These are phyloP conservation scores for Lachnellula cervina DNA, from an alignment of 2,329 filamentous ascomycete genomes.

Conservation along the genomic window DNA sequence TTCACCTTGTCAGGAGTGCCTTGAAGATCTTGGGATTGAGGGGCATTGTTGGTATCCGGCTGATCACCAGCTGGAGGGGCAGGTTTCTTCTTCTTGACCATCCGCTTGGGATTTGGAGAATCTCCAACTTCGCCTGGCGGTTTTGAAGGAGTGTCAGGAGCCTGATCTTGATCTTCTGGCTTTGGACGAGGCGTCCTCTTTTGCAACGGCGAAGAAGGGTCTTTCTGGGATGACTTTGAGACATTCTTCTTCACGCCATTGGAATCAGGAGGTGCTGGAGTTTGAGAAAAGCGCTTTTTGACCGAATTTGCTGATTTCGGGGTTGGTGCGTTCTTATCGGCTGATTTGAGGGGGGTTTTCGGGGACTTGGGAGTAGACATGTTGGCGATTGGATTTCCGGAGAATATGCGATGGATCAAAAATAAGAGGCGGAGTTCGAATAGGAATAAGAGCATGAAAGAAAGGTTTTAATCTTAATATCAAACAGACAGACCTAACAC, in stretches of 20 bases:
- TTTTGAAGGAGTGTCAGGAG: not conserved
- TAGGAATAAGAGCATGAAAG: constrained; percentile 4
- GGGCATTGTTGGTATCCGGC: not conserved
- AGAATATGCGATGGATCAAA: constrained; percentile 8
- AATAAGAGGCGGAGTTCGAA: constrained; percentile 1
- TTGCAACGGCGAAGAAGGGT: not conserved
- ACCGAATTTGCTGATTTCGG: constrained; percentile 17
- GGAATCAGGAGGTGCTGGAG: constrained; percentile 9
- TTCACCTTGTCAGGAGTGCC: constrained; percentile 6
- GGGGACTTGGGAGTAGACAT: constrained; percentile 21
- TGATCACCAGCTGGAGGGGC: not conserved
- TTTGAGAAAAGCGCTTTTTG: constrained; percentile 19
- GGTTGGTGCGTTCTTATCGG: constrained; percentile 2
- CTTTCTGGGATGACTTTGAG: not conserved
- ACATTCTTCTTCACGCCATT: constrained; percentile 9
- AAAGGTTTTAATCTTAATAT: not conserved
- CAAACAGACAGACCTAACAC: too few species aligned
- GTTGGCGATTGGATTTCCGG: not conserved
- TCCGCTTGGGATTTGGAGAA: not conserved
- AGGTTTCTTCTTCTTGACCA: constrained; percentile 6
- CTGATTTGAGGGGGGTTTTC: constrained; percentile 13
- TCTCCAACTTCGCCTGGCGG: not conserved
- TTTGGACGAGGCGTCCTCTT: constrained; percentile 4
- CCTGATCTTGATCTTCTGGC: constrained; percentile 3
- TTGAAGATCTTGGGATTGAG: constrained; percentile 1